These are phyloP conservation scores for Coemansia sp. DNA, from an alignment of 192 early-diverging fungal species.

Conservation along the genomic window DNA sequence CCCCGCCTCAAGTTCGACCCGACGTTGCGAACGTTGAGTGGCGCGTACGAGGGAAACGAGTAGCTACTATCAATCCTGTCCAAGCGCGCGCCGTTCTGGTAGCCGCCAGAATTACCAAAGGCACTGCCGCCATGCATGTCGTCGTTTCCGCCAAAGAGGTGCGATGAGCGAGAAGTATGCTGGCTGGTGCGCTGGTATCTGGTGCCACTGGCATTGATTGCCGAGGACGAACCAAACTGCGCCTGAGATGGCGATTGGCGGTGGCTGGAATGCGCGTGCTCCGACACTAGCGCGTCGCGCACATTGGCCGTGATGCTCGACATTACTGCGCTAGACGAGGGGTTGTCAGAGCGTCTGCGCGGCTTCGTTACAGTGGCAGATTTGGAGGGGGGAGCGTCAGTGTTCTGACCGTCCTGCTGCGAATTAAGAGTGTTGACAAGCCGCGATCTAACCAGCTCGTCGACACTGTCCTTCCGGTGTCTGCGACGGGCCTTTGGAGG, in stretches of 20 bases:
- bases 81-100: neutral
- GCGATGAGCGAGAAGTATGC: neutral
- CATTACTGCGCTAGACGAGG: neutral
- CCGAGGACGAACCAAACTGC: neutral
- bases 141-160: neutral
- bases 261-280: conserved; percentile 13
- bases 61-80: conserved; percentile 35
- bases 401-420: conserved; percentile 8
- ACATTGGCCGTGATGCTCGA: conserved; percentile 43
- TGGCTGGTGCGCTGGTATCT: neutral
- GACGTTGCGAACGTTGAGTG: conserved; percentile 28
- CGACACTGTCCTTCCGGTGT: conserved; percentile 46
- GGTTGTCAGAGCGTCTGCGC: conserved; percentile 10
- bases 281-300: conserved; percentile 34
- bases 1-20: conserved; percentile 32
- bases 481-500: conserved; percentile 16
- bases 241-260: neutral
- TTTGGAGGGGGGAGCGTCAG: neutral
- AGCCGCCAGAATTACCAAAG: neutral
- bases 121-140: neutral
- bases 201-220: neutral
- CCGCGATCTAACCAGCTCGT: conserved; percentile 47
- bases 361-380: neutral
- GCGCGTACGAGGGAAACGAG: conserved; percentile 40
- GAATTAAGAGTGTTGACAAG: conserved; percentile 19